Conservation (phyloP, 352 stramenopile species). For the Phytophthora hybrid region DNA sequence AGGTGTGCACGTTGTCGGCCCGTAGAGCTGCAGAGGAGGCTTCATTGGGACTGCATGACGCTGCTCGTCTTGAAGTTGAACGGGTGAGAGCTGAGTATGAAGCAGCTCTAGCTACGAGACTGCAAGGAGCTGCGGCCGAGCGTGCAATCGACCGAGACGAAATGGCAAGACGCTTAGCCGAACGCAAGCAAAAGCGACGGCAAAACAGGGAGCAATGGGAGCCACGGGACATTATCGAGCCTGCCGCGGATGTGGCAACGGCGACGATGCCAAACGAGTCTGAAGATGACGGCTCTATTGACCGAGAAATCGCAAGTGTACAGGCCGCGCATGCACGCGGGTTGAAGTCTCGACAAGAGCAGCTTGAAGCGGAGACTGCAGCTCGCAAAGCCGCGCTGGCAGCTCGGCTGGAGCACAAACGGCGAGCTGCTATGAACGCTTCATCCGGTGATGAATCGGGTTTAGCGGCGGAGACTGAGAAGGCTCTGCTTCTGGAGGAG, state of each 20-base stretch:
- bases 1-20: slow-evolving; percentile 29
- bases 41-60: slow-evolving; percentile 25
- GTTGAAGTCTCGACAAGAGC: slow-evolving; percentile 32
- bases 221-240: not conserved
- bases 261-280: not conserved
- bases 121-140: slow-evolving; percentile 5
- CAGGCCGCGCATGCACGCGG: slow-evolving; percentile 41
- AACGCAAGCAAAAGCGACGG: slow-evolving; percentile 24
- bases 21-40: slow-evolving; percentile 28
- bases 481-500: slow-evolving; percentile 41
- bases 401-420: slow-evolving; percentile 44
- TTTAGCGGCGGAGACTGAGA: slow-evolving; percentile 17
- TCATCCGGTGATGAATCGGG: not conserved
- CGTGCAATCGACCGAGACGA: slow-evolving; percentile 19
- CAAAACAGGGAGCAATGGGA: slow-evolving; percentile 11
- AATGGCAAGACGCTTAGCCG: slow-evolving; percentile 30
- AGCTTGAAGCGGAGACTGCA: slow-evolving; percentile 44
- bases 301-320: slow-evolving; percentile 41
- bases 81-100: slow-evolving; percentile 40
- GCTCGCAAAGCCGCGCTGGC: slow-evolving; percentile 41
- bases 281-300: slow-evolving; percentile 30
- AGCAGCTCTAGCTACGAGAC: slow-evolving; percentile 21
- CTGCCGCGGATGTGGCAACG: not conserved
- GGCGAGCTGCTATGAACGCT: slow-evolving; percentile 19
- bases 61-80: slow-evolving; percentile 35